Evolutionary conservation across 805 yeast species (phyloP).

Genomic region (Tetrapisispora namnaoensis): DNA sequence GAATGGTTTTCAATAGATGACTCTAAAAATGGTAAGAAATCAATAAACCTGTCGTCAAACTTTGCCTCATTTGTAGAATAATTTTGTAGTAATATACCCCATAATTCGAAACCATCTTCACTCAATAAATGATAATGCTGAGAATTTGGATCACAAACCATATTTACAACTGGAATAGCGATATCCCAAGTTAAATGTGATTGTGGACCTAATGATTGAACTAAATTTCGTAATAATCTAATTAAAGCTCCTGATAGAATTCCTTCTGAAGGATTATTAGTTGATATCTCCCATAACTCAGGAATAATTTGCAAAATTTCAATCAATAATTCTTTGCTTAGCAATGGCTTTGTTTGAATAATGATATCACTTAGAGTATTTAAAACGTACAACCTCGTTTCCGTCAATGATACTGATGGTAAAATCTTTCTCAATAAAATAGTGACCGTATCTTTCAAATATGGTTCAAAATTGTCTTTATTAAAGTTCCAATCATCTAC

Average conservation of each 20-base stretch:
- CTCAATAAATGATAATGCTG: constrained; percentile 46
- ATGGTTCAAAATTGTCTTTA: constrained; percentile 58
- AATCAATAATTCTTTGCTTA: constrained; percentile 41
- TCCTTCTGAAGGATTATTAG: constrained; percentile 22
- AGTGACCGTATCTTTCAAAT: constrained; percentile 41
- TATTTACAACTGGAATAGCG: constrained; percentile 52
- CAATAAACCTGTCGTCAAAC: constrained; percentile 32
- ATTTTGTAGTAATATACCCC: constrained; percentile 62
- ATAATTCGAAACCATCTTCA: constrained; percentile 82
- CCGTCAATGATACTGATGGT: constrained; percentile 46
- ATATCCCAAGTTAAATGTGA: constrained; percentile 43
- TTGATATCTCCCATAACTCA: constrained; percentile 58
- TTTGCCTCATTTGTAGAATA: constrained; percentile 35
- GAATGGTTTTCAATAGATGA: constrained; percentile 60
- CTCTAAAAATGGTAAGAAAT: constrained; percentile 42
- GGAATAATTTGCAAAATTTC: constrained; percentile 56
- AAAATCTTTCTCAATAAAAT: constrained; percentile 41
- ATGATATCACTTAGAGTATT: constrained; percentile 57
- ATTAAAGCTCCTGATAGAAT: constrained; percentile 42
- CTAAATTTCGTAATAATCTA: constrained; percentile 49
- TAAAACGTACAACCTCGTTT: constrained; percentile 65
- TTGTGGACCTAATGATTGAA: constrained; percentile 45
- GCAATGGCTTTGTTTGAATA: constrained; percentile 54
- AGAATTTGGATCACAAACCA: constrained; percentile 54
- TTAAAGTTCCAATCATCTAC: constrained; percentile 84